phyloP scores from a whole-genome alignment of 768 basidiomycete genomes.

The Pilatotrama ljubarskyi region DNA sequence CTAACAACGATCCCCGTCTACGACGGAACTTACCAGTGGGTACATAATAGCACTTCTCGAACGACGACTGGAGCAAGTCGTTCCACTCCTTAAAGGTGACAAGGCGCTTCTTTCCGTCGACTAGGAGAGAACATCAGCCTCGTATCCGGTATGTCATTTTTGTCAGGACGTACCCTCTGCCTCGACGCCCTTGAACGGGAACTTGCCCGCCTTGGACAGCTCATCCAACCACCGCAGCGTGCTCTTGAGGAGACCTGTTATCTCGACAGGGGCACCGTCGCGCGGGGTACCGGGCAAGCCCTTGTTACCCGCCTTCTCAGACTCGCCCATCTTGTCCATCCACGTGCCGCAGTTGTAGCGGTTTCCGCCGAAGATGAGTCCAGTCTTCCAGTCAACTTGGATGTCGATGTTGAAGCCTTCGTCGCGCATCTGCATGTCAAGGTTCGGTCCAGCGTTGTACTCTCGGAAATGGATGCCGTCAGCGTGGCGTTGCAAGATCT shows the following conservation, averaged over 20 bases:
- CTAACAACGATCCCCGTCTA: background rate
- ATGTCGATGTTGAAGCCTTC: conserved; percentile 93
- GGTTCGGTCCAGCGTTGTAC: conserved; percentile 92
- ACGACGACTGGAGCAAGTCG: conserved; percentile 78
- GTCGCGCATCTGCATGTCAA: conserved; percentile 97
- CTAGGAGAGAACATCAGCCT: conserved; percentile 38
- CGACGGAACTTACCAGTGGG: conserved; percentile 59
- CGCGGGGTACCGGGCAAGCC: conserved; percentile 95
- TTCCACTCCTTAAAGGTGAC: conserved; percentile 93
- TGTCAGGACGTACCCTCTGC: conserved; percentile 61
- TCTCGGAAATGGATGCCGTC: conserved; percentile 92
- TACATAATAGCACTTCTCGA: conserved; percentile 90
- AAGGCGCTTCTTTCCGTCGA: conserved; percentile 62
- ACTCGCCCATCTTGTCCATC: conserved; percentile 99
- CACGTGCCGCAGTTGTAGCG: conserved; percentile 87
- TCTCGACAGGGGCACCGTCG: conserved; percentile 95
- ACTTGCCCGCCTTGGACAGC: conserved; percentile 62
- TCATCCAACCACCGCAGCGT: conserved; percentile 85
- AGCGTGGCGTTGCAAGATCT: conserved; percentile 92
- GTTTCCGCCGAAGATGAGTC: conserved; percentile 87
- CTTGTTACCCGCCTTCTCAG: conserved; percentile 86
- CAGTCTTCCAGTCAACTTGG: conserved; percentile 94
- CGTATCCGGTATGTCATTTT: background rate
- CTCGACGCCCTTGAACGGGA: conserved; percentile 90
- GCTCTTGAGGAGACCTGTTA: conserved; percentile 91